These are phyloP conservation scores for Linum lewisii DNA, from an alignment of 345 rosid species.

Conservation along the genomic window DNA sequence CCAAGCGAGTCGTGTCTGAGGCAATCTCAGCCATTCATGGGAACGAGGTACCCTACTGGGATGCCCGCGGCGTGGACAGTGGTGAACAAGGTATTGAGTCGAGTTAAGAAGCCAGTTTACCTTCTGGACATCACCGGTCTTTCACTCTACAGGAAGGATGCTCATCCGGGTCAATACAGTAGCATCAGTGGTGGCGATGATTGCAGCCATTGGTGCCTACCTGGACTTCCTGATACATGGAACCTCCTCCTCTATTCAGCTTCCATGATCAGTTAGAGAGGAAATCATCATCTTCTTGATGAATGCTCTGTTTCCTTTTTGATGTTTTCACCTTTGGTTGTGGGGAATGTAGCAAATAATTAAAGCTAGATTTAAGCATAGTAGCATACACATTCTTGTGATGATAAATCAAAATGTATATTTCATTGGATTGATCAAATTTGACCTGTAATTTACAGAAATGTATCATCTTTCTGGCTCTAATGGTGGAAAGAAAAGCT, in stretches of 20 bases:
- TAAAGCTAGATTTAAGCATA: too few relatives aligned
- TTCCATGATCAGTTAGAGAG: slow-evolving; percentile 17
- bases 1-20: slow-evolving; percentile 51
- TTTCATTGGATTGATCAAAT: too few relatives aligned
- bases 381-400: too few relatives aligned
- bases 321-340: too few relatives aligned
- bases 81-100: slow-evolving; percentile 57
- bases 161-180: slow-evolving; percentile 56
- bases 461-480: too few relatives aligned
- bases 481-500: too few relatives aligned
- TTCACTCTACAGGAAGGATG: slow-evolving; percentile 44
- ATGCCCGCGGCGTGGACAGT: slow-evolving; percentile 58
- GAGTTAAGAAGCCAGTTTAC: slow-evolving; percentile 62
- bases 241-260: slow-evolving; percentile 57
- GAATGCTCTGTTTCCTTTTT: too few relatives aligned
- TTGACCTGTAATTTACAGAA: too few relatives aligned
- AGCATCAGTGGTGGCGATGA: slow-evolving; percentile 32
- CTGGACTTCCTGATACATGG: slow-evolving; percentile 96
- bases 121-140: slow-evolving; percentile 60
- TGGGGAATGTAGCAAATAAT: too few relatives aligned
- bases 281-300: too few relatives aligned
- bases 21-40: slow-evolving; percentile 57
- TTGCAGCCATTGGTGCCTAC: slow-evolving; percentile 95
- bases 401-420: too few relatives aligned
- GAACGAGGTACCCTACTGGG: slow-evolving; percentile 60